phyloP scores from a whole-genome alignment of 257 asterid species.

The Osmanthus fragrans region DNA sequence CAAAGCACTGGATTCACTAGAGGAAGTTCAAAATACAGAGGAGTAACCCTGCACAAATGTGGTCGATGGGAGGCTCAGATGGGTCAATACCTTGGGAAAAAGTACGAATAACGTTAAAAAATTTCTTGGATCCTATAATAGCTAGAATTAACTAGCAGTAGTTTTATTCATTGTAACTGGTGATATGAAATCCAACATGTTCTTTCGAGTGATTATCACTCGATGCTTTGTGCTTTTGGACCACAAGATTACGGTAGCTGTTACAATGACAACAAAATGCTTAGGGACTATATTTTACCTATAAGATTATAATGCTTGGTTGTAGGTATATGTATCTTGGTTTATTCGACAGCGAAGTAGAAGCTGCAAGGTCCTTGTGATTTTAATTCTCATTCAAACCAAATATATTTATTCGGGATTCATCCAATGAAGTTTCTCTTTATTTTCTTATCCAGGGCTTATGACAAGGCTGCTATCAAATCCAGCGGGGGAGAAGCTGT shows the following conservation, averaged over 20 bases:
- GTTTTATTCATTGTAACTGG: background rate
- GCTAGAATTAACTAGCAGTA: background rate
- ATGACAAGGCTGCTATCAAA: conserved; percentile 71
- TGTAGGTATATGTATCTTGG: conserved; percentile 67
- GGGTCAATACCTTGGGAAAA: conserved; percentile 74
- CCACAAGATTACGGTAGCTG: conserved; percentile 18
- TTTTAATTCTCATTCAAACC: background rate
- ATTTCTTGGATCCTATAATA: conserved; percentile 9
- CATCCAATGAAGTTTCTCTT: conserved; percentile 25
- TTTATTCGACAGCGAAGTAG: conserved; percentile 64
- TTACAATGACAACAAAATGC: conserved; percentile 25
- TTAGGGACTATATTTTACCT: conserved; percentile 27
- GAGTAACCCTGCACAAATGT: conserved; percentile 64
- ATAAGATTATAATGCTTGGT: conserved; percentile 46
- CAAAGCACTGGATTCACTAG: conserved; percentile 73
- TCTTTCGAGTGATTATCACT: conserved; percentile 14
- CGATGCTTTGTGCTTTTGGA: conserved; percentile 7
- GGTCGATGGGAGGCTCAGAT: conserved; percentile 77
- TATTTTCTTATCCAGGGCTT: conserved; percentile 63
- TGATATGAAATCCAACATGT: background rate
- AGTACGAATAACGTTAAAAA: conserved; percentile 36
- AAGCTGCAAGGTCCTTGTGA: conserved; percentile 74
- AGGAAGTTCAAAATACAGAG: conserved; percentile 73
- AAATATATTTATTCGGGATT: no score
- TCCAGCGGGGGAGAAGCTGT: conserved; percentile 67